Conservation (phyloP, 169 alveolate genomes). For the Miamiensis avidus region DNA sequence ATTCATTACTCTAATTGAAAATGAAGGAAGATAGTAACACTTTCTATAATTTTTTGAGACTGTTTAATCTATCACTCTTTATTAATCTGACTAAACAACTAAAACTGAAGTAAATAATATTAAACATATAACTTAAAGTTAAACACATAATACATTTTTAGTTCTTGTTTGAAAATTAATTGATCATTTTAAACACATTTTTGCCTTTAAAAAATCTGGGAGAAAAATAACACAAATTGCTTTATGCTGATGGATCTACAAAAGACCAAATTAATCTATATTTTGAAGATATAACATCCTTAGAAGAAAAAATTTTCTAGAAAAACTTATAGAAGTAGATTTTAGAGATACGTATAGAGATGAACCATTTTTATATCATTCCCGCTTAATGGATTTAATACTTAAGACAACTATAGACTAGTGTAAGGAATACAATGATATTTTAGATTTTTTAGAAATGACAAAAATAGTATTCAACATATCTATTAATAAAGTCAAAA, state of each 20-base stretch:
- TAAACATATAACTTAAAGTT: background rate
- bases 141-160: background rate
- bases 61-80: background rate
- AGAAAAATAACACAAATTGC: conserved; percentile 15
- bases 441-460: background rate
- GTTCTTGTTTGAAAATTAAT: conserved; percentile 40
- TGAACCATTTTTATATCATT: conserved; percentile 42
- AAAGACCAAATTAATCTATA: conserved; percentile 5
- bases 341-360: conserved; percentile 48
- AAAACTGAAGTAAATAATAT: background rate
- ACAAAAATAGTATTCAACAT: background rate
- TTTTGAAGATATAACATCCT: conserved; percentile 26
- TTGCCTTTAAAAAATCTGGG: conserved; percentile 13
- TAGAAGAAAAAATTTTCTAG: conserved; percentile 1
- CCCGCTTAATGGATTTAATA: conserved; percentile 16
- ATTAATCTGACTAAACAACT: background rate
- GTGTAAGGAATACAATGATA: background rate
- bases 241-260: conserved; percentile 39
- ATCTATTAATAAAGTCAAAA: background rate
- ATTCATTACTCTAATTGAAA: background rate
- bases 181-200: conserved; percentile 26
- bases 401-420: conserved; percentile 19
- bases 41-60: background rate
- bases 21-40: background rate
- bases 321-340: conserved; percentile 32